Percentiles rank a stretch among this genome's conserved stretches.
Evolutionary conservation across 2,329 filamentous ascomycete species (phyloP).

Genomic region (Colletotrichum navitas): DNA sequence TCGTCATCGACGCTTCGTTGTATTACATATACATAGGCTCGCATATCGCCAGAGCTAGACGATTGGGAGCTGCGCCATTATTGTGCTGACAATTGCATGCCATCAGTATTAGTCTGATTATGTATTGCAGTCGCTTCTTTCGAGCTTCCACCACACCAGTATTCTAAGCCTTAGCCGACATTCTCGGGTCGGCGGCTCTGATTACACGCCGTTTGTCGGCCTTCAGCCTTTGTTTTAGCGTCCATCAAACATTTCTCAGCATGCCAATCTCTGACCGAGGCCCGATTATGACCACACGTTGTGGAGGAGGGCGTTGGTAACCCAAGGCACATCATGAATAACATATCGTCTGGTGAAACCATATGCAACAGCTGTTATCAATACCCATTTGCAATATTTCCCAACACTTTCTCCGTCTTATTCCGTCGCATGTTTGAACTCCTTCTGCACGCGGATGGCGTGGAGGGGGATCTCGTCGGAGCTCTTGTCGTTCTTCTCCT

Average conservation of each 20-base stretch:
- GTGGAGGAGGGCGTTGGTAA: too few relatives aligned
- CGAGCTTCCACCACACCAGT: neutral
- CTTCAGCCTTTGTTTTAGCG: neutral
- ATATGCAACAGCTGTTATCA: neutral
- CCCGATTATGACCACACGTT: neutral
- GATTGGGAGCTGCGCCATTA: neutral
- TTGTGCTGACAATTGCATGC: neutral
- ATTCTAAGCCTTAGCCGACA: too few relatives aligned
- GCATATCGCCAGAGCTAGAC: too few relatives aligned
- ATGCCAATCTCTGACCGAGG: too few relatives aligned
- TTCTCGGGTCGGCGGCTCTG: neutral
- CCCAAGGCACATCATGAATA: too few relatives aligned
- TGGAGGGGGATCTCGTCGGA: conserved; percentile 56
- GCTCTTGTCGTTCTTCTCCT: conserved; percentile 46
- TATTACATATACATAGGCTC: too few relatives aligned
- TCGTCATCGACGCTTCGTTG: too few relatives aligned
- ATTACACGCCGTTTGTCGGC: neutral
- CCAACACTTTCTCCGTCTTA: neutral
- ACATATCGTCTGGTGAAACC: too few relatives aligned
- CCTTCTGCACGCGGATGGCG: conserved; percentile 54
- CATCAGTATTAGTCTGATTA: neutral
- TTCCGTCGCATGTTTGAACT: conserved; percentile 49
- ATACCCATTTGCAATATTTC: neutral
- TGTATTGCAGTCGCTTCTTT: neutral
- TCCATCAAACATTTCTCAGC: neutral